Conservation (phyloP, 805 yeast species). For the Kodamaea jinghongensis region DNA sequence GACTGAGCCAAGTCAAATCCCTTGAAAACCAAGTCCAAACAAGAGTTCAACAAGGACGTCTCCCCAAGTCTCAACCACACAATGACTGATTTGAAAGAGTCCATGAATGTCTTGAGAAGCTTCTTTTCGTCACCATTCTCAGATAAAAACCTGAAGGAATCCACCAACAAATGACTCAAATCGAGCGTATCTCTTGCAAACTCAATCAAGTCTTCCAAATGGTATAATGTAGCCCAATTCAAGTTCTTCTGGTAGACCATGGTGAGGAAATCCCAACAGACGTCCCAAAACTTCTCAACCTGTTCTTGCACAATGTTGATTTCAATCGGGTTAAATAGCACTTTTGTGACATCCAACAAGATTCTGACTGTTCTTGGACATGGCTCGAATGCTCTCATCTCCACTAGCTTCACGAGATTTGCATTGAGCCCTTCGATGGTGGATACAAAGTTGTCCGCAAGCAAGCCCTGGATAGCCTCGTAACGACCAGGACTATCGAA, state of each 20-base stretch:
- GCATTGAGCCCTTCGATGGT: conserved; percentile 49
- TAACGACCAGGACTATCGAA: conserved; percentile 68
- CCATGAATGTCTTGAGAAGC: conserved; percentile 53
- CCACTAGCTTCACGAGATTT: conserved; percentile 45
- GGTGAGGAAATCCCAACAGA: conserved; percentile 69
- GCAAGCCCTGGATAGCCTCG: conserved; percentile 63
- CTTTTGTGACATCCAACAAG: conserved; percentile 66
- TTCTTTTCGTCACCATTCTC: conserved; percentile 10
- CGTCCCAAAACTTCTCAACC: conserved; percentile 54
- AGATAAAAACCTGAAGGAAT: conserved; percentile 50
- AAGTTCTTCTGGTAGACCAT: conserved; percentile 67
- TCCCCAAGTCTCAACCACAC: conserved; percentile 86
- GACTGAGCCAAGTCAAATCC: conserved; percentile 65
- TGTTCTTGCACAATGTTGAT: conserved; percentile 44
- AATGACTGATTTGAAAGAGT: conserved; percentile 65
- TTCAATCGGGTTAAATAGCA: conserved; percentile 61
- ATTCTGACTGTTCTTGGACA: conserved; percentile 73
- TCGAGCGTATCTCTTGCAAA: conserved; percentile 87
- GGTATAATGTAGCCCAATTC: conserved; percentile 69
- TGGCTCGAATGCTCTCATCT: conserved; percentile 59
- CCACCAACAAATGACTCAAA: conserved; percentile 65
- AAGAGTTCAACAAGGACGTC: conserved; percentile 63
- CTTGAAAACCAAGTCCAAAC: conserved; percentile 66
- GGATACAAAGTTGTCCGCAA: conserved; percentile 42
- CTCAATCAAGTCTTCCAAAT: conserved; percentile 59